Conservation (phyloP, 352 stramenopile species). For the Pythium dissotocum region DNA sequence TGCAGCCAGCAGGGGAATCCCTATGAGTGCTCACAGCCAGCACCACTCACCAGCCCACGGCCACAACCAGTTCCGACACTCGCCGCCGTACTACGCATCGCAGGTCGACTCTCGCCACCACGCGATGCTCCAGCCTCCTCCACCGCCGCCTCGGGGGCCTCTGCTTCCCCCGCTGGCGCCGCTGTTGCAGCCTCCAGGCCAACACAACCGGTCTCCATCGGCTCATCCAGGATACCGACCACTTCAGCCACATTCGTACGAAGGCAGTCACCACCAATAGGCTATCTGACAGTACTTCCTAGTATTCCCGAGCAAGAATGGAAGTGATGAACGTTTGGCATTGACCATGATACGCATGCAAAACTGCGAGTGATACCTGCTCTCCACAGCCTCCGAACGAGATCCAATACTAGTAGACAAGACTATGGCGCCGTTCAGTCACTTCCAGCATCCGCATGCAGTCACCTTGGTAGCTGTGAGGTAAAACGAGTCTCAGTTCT, state of each 20-base stretch:
- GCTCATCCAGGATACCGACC: neutral
- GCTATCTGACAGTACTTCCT: neutral
- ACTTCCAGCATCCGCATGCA: no score
- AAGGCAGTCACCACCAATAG: neutral
- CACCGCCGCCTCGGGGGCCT: neutral
- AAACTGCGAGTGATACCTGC: no score
- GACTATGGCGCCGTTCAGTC: no score
- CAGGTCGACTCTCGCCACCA: no score
- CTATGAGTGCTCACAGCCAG: neutral
- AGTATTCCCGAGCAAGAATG: no score
- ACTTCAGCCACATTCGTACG: neutral
- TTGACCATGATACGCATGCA: no score
- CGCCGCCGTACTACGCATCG: neutral
- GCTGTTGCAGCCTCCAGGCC: neutral
- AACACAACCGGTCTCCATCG: neutral
- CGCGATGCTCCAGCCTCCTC: neutral
- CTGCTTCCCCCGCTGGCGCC: neutral
- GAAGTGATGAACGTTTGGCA: no score
- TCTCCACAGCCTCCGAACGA: no score
- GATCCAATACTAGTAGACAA: no score
- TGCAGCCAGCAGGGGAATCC: neutral
- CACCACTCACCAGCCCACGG: neutral
- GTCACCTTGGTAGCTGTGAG: no score
- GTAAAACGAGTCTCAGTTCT: no score
- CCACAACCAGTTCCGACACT: neutral